Evolutionary conservation across 1,284 basidiomycete genomes (phyloP), one percentile per base, ranked within the genome.

Genomic region (Rhodotorula mucilaginosa): DNA sequence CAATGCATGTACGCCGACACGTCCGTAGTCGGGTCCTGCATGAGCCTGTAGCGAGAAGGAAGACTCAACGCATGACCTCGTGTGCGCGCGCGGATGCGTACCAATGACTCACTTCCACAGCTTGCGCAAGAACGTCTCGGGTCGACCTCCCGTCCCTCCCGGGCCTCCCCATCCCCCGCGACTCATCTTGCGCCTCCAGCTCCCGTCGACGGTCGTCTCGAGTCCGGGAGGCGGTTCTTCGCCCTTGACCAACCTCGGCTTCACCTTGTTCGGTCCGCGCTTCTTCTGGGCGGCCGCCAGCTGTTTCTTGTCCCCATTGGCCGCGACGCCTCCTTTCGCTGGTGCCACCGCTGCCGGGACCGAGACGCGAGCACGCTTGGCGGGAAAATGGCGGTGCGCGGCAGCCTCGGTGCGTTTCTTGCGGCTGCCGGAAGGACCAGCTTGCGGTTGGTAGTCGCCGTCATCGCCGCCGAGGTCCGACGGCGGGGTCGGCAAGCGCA

Each of bases 41-140:
- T 34, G 49, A 72, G 64, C 46, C 70, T 72, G 58, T 8, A 8
- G 18, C 16, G 31, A 34, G 51, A 26, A 29, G 23, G 16, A 46
- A 26, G 61, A 56, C 19, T 56, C 10, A 56, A 18, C 26, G 31
- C 18, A n/a, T 23, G 21, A 26, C 26, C 4, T 19, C 6, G 26
- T 26, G 26, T 26, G 26, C 26, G 26, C 26, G 26, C 26, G 26
- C 26, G 26, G 26, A 26, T 26, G 26, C 26, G 26, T 26, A 4
- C 21, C 15, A 0, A 31, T 15, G 26, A 68, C 70, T 29, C 64
- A 66, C 70, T 72, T 72, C 70, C 70, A 72, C 47, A 72, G 26
- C 58, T 72, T 72, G 16, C 58, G 58, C 56, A 72, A 51, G 52
- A 72, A 72, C 59, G 70, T 72, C 39, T 72, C 70, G 3, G 70